A percentile compares a stretch with the other conserved stretches of the same genome.
Conservation (phyloP, 805 yeast species). For the Starmerella scarabaei region DNA sequence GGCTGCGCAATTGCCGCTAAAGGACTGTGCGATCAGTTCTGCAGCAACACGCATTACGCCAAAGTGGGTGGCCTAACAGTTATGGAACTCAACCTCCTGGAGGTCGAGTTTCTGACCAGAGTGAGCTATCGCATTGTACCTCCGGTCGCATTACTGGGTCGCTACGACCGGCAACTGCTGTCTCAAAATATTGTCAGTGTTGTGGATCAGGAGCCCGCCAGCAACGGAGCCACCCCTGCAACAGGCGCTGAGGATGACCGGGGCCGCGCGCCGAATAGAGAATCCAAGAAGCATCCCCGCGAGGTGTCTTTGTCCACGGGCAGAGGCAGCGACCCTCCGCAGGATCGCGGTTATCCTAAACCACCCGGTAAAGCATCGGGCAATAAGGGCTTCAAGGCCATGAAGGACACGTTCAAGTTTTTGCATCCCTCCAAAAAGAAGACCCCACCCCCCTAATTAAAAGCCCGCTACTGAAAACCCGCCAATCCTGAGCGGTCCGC, state of each 20-base stretch:
- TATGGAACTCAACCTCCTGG: constrained; percentile 70
- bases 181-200: not conserved
- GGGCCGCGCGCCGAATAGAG: not conserved
- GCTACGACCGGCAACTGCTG: constrained; percentile 18
- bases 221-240: not conserved
- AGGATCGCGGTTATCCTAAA: not conserved
- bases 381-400: constrained; percentile 15
- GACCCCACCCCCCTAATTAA: not conserved
- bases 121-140: constrained; percentile 73
- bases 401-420: constrained; percentile 15
- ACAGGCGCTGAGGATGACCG: not conserved
- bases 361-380: constrained; percentile 10
- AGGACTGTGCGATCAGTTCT: constrained; percentile 62
- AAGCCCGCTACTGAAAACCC: too few relatives aligned
- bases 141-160: constrained; percentile 22
- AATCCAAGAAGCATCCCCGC: constrained; percentile 7
- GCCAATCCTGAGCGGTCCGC: too few relatives aligned
- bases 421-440: constrained; percentile 17
- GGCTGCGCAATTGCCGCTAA: constrained; percentile 86
- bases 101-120: constrained; percentile 69
- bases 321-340: not conserved
- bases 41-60: constrained; percentile 87
- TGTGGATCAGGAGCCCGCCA: not conserved
- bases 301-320: constrained; percentile 1
- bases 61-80: constrained; percentile 67